Evolutionary conservation across 768 basidiomycete species (phyloP).

Genomic region (Rhodosporidiobolus sp.): DNA sequence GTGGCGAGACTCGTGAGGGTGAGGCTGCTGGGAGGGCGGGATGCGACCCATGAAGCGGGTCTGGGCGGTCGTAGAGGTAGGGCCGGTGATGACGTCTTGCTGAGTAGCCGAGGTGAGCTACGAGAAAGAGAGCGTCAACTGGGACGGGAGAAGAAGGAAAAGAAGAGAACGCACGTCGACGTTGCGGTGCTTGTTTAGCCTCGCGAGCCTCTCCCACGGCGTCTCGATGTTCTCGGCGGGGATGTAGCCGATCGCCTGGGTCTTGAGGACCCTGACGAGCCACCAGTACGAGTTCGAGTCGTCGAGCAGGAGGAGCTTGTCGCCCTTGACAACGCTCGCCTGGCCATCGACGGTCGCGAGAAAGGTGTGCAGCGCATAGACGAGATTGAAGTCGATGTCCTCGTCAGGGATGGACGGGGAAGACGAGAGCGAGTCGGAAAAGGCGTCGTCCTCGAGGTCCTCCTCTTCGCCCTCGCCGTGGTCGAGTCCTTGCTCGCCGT

Average conservation of each 20-base stretch:
- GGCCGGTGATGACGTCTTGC: slow-evolving; percentile 60
- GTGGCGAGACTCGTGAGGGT: slow-evolving; percentile 44
- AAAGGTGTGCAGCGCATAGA: slow-evolving; percentile 92
- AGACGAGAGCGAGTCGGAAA: slow-evolving; percentile 42
- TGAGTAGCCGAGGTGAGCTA: slow-evolving; percentile 74
- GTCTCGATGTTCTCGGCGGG: slow-evolving; percentile 99
- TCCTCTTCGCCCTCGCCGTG: slow-evolving; percentile 27
- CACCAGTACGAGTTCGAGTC: slow-evolving; percentile 99
- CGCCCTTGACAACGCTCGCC: slow-evolving; percentile 97
- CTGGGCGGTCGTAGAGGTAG: slow-evolving; percentile 44
- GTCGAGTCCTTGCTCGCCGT: slow-evolving; percentile 17
- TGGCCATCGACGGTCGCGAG: slow-evolving; percentile 98
- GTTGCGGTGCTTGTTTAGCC: slow-evolving; percentile 95
- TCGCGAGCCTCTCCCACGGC: slow-evolving; percentile 88
- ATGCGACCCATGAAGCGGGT: slow-evolving; percentile 36
- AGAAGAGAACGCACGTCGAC: slow-evolving; percentile 68
- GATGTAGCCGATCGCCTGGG: slow-evolving; percentile 97
- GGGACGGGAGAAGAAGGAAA: not conserved
- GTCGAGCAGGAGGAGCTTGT: slow-evolving; percentile 92
- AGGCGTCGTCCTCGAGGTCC: slow-evolving; percentile 39
- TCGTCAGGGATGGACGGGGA: slow-evolving; percentile 45
- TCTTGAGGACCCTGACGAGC: slow-evolving; percentile 97
- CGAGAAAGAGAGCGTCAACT: too few relatives aligned
- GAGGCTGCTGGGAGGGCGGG: slow-evolving; percentile 40
- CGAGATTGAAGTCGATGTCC: slow-evolving; percentile 81